A percentile compares a stretch with the other conserved stretches of the same genome.
Evolutionary conservation across 1,284 basidiomycete species (phyloP).

Genomic region (Ceratobasidium sp.): DNA sequence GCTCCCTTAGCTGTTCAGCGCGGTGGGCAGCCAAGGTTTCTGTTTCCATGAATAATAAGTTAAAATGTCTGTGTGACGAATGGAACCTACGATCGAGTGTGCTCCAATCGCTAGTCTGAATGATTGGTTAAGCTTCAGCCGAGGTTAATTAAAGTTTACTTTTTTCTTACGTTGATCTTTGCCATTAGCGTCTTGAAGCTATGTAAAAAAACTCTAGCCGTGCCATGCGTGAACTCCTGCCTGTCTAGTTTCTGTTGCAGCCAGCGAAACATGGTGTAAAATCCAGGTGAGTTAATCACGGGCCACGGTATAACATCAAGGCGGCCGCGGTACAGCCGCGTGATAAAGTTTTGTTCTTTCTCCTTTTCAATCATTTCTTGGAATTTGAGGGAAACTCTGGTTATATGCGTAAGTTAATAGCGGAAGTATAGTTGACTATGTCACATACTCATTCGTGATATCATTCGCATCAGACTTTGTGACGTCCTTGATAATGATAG

Average conservation of each 20-base stretch:
- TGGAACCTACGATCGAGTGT: conserved; percentile 44
- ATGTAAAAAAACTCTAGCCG: conserved; percentile 66
- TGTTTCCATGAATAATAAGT: background rate
- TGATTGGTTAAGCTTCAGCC: conserved; percentile 60
- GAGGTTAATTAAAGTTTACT: background rate
- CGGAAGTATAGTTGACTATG: background rate
- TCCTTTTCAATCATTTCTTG: conserved; percentile 67
- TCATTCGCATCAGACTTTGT: conserved; percentile 67
- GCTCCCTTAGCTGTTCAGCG: conserved; percentile 9
- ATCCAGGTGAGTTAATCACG: conserved; percentile 31
- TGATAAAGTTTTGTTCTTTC: conserved; percentile 69
- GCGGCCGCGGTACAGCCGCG: conserved; percentile 57
- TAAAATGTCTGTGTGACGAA: background rate
- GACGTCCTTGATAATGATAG: conserved; percentile 75
- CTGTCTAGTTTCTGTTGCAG: conserved; percentile 61
- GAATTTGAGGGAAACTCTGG: conserved; percentile 65
- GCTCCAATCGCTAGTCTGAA: conserved; percentile 40
- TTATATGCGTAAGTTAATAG: conserved; percentile 3
- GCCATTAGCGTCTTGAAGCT: conserved; percentile 72
- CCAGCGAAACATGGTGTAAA: conserved; percentile 61
- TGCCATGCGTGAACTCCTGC: conserved; percentile 60
- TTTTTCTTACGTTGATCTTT: conserved; percentile 64
- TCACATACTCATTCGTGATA: conserved; percentile 59
- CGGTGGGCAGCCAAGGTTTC: conserved; percentile 45
- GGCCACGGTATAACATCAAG: conserved; percentile 36